Evolutionary conservation across 2,329 filamentous ascomycete species (phyloP), one percentile per base, ranked within the genome.

Genomic region (Curvularia sp.): DNA sequence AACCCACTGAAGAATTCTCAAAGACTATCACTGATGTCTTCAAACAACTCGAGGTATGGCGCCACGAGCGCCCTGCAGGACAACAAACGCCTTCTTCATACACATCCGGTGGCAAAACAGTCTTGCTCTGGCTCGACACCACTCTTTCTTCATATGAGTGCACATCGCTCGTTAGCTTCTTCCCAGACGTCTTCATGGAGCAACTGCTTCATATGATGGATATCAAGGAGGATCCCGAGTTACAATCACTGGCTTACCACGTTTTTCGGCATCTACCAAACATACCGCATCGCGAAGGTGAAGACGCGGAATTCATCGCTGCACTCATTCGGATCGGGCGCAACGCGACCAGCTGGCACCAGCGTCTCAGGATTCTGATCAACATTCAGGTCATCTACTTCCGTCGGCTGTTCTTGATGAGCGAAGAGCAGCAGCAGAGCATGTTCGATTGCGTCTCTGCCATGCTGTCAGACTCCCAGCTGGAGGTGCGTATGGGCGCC

Each of bases 371-470:
- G 26, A 92, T 96, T 43, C 86, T 99, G 67, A 93, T 99, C 79
- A 98, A 98, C 79, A 97, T 99, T 83, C 96, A 99, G 73, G 94
- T 98, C 64, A 89, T 99, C 68, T 99, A 97, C 82, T 99, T 98
- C 86, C 90, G 95, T 50, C 91, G 94, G 26, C 85, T 99, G 38
- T 99, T 99, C 83, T 82, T 98, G 28, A 91, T 96, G 66, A 86
- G 88, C 31, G 82, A 85, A 6, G 80, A 85, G 7, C 89, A 97
- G 75, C 90, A 95, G 53, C 85, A 92, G 67, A 85, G 87, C 33
- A 86, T 99, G 15, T 96, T 98, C 74, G 88, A 90, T 44, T 96
- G 93, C 55, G 93, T 99, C n/a, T 92, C 93, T 41, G 91, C 90
- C 66, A 99, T 99, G 96, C 85, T 99, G 6, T 87, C 91, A 60